Evolutionary conservation across 2,329 filamentous ascomycete genomes (phyloP).

Genomic region (Botryotinia convoluta): DNA sequence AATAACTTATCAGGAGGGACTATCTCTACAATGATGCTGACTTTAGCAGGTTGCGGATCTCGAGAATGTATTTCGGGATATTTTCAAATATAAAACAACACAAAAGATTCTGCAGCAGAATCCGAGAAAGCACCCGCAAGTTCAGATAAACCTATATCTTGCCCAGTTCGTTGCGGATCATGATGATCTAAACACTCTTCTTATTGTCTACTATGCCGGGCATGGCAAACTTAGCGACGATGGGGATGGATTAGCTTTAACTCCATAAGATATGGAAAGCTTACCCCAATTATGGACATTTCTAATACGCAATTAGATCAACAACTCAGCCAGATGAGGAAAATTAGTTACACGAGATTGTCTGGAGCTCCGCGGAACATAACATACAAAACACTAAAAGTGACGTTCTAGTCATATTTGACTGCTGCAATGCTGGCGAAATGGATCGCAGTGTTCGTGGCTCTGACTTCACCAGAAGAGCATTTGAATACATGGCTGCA

Average conservation of each 20-base stretch:
- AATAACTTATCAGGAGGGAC: accelerated
- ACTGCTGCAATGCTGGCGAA: conserved; percentile 28
- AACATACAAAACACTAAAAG: conserved; percentile 12
- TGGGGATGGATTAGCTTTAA: background rate
- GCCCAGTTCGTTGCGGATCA: background rate
- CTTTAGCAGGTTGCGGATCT: background rate
- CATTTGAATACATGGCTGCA: conserved; percentile 28
- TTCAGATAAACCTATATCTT: background rate
- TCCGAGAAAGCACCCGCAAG: background rate
- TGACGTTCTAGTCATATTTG: conserved; percentile 27
- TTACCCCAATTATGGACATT: background rate
- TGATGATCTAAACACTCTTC: background rate
- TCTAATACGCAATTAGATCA: background rate
- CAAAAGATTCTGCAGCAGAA: conserved; percentile 4
- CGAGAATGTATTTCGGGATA: background rate
- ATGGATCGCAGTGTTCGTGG: conserved; percentile 14
- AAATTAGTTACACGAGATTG: background rate
- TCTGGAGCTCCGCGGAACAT: conserved; percentile 6
- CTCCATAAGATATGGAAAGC: background rate
- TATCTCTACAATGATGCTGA: background rate
- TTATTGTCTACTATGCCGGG: conserved; percentile 14
- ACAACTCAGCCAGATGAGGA: background rate
- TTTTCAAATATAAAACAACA: conserved; percentile 5
- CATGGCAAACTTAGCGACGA: conserved; percentile 1
- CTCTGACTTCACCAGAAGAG: conserved; percentile 9